Conservation (phyloP, 1,284 basidiomycete genomes). For the Ceratobasidium sp. region DNA sequence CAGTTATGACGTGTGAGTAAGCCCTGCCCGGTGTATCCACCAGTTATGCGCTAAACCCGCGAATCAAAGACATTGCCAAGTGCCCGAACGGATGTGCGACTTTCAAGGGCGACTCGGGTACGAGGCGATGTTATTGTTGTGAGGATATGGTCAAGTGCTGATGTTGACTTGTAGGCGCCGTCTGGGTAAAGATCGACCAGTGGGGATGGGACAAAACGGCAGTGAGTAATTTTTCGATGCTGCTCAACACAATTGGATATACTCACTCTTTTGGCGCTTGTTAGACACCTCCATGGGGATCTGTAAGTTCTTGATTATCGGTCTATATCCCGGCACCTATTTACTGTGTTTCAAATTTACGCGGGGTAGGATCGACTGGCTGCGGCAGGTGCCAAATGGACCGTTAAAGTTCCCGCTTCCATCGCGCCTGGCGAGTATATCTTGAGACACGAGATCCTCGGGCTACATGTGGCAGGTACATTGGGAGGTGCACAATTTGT, state of each 20-base stretch:
- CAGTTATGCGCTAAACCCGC: background rate
- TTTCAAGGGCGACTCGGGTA: slow-evolving; percentile 41
- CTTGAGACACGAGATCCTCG: slow-evolving; percentile 35
- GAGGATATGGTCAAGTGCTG: background rate
- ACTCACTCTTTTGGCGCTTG: background rate
- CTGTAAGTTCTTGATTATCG: slow-evolving; percentile 5
- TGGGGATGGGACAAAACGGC: slow-evolving; percentile 41
- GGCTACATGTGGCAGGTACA: slow-evolving; percentile 23
- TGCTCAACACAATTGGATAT: background rate
- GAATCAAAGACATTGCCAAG: slow-evolving; percentile 37
- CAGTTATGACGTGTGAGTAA: slow-evolving; percentile 34
- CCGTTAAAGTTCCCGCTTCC: slow-evolving; percentile 26
- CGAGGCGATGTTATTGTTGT: background rate
- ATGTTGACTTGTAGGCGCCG: slow-evolving; percentile 9
- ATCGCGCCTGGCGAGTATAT: slow-evolving; percentile 34
- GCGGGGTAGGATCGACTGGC: slow-evolving; percentile 21
- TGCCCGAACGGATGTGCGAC: slow-evolving; percentile 35
- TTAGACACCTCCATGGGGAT: slow-evolving; percentile 26
- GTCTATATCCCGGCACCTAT: background rate
- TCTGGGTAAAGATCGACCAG: slow-evolving; percentile 43
- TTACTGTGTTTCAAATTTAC: background rate
- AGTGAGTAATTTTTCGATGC: background rate
- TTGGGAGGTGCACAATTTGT: slow-evolving; percentile 33
- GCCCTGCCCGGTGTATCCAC: background rate
- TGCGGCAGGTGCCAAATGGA: slow-evolving; percentile 33